Evolutionary conservation across 805 yeast genomes (phyloP), one percentile per base, ranked within the genome.

Genomic region (Yamadazyma kitorensis): DNA sequence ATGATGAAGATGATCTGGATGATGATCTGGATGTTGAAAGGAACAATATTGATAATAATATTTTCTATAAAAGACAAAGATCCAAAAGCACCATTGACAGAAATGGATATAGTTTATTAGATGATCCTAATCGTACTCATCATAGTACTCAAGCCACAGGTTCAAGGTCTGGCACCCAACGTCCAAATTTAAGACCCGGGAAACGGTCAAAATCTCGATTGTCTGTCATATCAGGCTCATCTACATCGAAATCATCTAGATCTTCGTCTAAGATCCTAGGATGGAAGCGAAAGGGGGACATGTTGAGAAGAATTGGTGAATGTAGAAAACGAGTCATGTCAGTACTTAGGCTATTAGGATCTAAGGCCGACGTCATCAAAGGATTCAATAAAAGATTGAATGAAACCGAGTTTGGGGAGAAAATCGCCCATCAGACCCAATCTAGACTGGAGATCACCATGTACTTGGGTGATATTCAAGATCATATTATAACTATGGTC

Each of bases 381-480:
- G 97, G 96, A 0, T 88, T 93, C 54, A 82, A 95, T 30, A 93
- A 93, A 55, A 68, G 97, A 40, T 87, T 93, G 54, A 86, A 44
- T 29, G 60, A 54, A 26, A 17, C 37, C 74, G 41, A 83, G 85
- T 16, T 27, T n/a, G 37, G 34, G 10, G 18, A 39, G 5, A 36
- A 24, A 15, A 20, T 21, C 10, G 19, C 17, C 10, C 86, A 84
- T 78, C 14, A 20, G 9, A 37, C 32, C 2, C 40, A 78, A 75
- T 26, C 38, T 6, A 50, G 53, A 30, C 52, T 44, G 36, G 98
- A 91, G 52, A 91, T 93, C 49, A 95, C 93, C 3, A 80, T 93
- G 82, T 93, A 91, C 57, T 62, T 93, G 39, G 96, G 97, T 12
- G 98, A 93, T 66, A 93, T 93, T 48, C 98, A 93, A 61, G 98